Conservation (phyloP, 192 early-diverging fungal species). For the Coemansia sp. region DNA sequence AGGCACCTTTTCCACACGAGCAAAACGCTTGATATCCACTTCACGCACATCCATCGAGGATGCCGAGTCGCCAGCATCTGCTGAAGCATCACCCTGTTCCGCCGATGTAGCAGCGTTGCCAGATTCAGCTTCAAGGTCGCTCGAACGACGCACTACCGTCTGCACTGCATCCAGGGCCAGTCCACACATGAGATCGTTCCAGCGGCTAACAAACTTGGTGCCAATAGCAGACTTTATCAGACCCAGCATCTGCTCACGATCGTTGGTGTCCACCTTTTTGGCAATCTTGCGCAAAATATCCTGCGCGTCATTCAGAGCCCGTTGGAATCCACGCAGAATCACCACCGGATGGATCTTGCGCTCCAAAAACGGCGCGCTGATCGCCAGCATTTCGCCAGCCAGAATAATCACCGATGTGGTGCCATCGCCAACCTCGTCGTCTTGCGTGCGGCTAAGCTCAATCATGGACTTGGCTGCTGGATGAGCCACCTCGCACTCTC, state of each 20-base stretch:
- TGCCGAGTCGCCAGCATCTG: slow-evolving; percentile 14
- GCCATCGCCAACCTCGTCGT: slow-evolving; percentile 99
- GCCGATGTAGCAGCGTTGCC: not conserved
- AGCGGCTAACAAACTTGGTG: slow-evolving; percentile 94
- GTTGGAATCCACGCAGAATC: slow-evolving; percentile 90
- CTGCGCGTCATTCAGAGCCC: slow-evolving; percentile 90
- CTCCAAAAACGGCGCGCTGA: slow-evolving; percentile 89
- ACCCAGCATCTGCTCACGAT: slow-evolving; percentile 84
- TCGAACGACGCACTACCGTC: slow-evolving; percentile 64
- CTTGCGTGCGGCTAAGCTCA: slow-evolving; percentile 97
- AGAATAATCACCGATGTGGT: slow-evolving; percentile 99
- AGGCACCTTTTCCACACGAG: slow-evolving; percentile 96
- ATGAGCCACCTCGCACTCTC: slow-evolving; percentile 99
- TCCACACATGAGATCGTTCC: slow-evolving; percentile 97
- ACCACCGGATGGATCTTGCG: slow-evolving; percentile 98
- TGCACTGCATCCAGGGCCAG: slow-evolving; percentile 96
- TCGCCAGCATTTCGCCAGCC: slow-evolving; percentile 93
- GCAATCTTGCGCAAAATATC: slow-evolving; percentile 82
- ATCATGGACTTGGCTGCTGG: slow-evolving; percentile 99
- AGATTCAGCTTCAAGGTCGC: slow-evolving; percentile 20
- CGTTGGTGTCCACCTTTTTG: slow-evolving; percentile 75
- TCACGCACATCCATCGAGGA: slow-evolving; percentile 75
- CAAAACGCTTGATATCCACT: slow-evolving; percentile 98
- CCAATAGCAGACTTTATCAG: slow-evolving; percentile 92
- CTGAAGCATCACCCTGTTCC: not conserved